Base-by-base conservation (phyloP, 371 early-diverging fungal genomes). In the Rhizopus stolonifer region DNA sequence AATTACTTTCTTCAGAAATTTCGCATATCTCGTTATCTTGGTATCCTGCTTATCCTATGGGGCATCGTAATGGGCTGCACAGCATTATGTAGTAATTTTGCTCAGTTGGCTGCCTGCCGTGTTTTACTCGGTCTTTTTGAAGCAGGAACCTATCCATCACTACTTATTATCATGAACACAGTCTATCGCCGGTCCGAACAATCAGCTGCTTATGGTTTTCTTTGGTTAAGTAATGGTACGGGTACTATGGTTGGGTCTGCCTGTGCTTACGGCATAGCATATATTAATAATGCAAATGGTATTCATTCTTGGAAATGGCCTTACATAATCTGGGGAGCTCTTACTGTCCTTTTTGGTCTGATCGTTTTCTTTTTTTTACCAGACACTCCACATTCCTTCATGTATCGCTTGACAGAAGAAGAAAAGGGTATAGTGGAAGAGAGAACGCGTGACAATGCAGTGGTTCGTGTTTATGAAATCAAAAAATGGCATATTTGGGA, bases 191-290 rank as follows among this genome's bases (percentile, higher is more conserved):
- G 68, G 6, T 47, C 42, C 3, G 72, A 72, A 46, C 65, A 66
- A 38, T 43, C 66, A 1, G 56, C 56, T 34, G 26, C 64, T 11
- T 61, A 63, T 19, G 68, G 64, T 11, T 62, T 56, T 18, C 56
- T 64, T 46, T 65, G 64, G 67, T 59, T 64, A 92, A 58, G 53
- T 33, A 67, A 71, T 15, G 66, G 69, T n/a, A 29, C 45, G 13
- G 62, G 62, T 19, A 57, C 57, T 0, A 53, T 61, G 49, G 26
- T 61, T 13, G 57, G 62, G 13, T 22, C 62, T 18, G 32, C 40
- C 15, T 43, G 48, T 32, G 59, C 56, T 6, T 59, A 59, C 24
- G 67, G 60, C 32, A 63, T 67, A 1, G 50, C 52, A 4, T 53
- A 50, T 29, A 59, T 67, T 5, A 49, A 59, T 32, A 46, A 59